A percentile compares a stretch with the other conserved stretches of the same genome.
Conservation (phyloP, 2,329 filamentous ascomycete species). For the Daldinia eschscholtzii region DNA sequence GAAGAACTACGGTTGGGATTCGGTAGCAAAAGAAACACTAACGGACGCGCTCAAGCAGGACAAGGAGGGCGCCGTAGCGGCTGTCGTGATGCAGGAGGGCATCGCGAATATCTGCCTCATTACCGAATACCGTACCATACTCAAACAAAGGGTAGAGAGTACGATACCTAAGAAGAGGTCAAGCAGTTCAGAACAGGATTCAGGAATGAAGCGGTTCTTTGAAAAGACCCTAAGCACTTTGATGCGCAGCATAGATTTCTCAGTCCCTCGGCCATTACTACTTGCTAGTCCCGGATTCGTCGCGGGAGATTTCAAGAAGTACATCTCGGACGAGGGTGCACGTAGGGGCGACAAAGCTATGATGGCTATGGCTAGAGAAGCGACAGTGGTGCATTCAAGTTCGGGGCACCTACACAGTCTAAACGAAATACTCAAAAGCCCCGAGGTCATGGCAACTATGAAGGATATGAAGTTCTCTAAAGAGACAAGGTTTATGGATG, state of each 20-base stretch:
- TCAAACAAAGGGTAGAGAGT: constrained; percentile 77
- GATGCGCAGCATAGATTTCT: constrained; percentile 81
- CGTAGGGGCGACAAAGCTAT: constrained; percentile 76
- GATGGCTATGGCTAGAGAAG: constrained; percentile 69
- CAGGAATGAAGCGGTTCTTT: constrained; percentile 83
- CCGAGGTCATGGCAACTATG: constrained; percentile 81
- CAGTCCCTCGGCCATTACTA: constrained; percentile 76
- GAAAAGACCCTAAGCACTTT: constrained; percentile 81
- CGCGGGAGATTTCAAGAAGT: constrained; percentile 82
- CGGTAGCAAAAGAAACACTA: constrained; percentile 82
- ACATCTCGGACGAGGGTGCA: constrained; percentile 72
- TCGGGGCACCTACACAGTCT: constrained; percentile 89
- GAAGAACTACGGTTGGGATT: constrained; percentile 91
- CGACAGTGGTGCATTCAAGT: constrained; percentile 83
- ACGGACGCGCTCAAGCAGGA: constrained; percentile 83
- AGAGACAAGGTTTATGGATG: constrained; percentile 87
- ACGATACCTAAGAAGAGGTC: constrained; percentile 76
- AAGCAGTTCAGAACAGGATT: constrained; percentile 73
- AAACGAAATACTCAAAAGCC: constrained; percentile 86
- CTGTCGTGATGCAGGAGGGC: constrained; percentile 94
- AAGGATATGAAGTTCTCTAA: constrained; percentile 89
- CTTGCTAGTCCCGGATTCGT: constrained; percentile 92
- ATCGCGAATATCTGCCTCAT: constrained; percentile 86
- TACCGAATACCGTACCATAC: constrained; percentile 81
- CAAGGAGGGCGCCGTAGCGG: constrained; percentile 84